These are phyloP conservation scores for Hypoxylon sp. DNA, from an alignment of 2,329 filamentous ascomycete species.

Conservation along the genomic window DNA sequence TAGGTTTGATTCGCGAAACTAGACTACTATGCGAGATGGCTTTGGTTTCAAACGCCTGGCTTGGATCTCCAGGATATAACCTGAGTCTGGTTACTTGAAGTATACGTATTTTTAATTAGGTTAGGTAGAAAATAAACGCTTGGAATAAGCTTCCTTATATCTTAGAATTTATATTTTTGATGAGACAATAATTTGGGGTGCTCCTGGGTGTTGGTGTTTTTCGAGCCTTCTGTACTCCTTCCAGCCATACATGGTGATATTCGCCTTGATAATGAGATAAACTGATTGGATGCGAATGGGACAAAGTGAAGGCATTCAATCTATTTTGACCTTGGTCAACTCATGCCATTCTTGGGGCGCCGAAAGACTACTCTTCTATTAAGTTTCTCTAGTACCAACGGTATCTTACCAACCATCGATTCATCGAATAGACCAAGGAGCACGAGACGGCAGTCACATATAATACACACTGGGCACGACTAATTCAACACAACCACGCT, in stretches of 20 bases:
- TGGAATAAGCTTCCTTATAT: slow-evolving; percentile 2
- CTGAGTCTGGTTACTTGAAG: background rate
- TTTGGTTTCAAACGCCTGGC: slow-evolving; percentile 15
- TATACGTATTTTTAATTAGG: slow-evolving; percentile 21
- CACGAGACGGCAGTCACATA: background rate
- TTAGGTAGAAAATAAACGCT: slow-evolving; percentile 6
- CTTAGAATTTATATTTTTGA: background rate
- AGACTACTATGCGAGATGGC: slow-evolving; percentile 16
- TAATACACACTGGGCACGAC: background rate
- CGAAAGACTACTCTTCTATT: too few species aligned
- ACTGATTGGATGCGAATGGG: too few species aligned
- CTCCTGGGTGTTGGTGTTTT: background rate
- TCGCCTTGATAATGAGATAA: too few species aligned
- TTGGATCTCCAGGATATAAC: background rate
- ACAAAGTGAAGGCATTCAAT: too few species aligned
- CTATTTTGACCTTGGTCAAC: too few species aligned
- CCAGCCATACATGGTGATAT: too few species aligned
- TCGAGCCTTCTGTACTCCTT: too few species aligned
- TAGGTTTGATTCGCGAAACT: slow-evolving; percentile 29
- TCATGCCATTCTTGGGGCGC: too few species aligned
- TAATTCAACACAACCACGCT: background rate
- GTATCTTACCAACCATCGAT: too few species aligned
- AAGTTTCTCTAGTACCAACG: too few species aligned
- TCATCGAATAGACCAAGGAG: background rate
- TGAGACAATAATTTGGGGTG: background rate